phyloP scores from a whole-genome alignment of 495 filamentous ascomycete species.

The Penicillium cosmopolitanum region DNA sequence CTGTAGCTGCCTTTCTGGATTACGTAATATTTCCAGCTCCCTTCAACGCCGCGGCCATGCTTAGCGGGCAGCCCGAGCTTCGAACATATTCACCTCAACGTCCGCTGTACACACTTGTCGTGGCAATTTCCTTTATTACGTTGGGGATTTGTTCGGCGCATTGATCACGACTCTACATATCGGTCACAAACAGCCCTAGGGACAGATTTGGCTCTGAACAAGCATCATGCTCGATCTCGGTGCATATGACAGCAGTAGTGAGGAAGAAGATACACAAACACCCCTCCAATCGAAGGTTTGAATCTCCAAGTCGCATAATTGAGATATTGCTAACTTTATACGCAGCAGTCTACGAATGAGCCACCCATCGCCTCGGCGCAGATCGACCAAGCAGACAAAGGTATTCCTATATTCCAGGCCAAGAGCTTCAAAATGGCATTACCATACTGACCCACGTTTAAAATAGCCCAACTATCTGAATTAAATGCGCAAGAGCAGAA shows the following conservation, averaged over 20 bases:
- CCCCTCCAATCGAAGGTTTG: slow-evolving; percentile 27
- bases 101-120: background rate
- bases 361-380: slow-evolving; percentile 3
- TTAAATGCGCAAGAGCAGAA: background rate
- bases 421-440: background rate
- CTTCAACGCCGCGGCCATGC: background rate
- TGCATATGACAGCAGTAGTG: slow-evolving; percentile 77
- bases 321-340: background rate
- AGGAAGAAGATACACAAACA: slow-evolving; percentile 58
- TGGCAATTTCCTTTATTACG: background rate
- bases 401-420: slow-evolving; percentile 17
- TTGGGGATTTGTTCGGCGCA: background rate
- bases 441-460: background rate
- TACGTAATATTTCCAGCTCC: slow-evolving; percentile 35
- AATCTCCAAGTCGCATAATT: background rate
- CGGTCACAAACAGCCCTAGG: background rate
- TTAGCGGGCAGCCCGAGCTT: background rate
- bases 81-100: background rate
- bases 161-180: background rate
- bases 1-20: slow-evolving; percentile 45
- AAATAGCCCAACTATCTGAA: background rate
- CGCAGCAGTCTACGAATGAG: slow-evolving; percentile 9
- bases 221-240: slow-evolving; percentile 66
- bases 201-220: background rate
- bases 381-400: slow-evolving; percentile 10